phyloP scores from a whole-genome alignment of 164 flowering plant species.

The Umbilicus rupestris region DNA sequence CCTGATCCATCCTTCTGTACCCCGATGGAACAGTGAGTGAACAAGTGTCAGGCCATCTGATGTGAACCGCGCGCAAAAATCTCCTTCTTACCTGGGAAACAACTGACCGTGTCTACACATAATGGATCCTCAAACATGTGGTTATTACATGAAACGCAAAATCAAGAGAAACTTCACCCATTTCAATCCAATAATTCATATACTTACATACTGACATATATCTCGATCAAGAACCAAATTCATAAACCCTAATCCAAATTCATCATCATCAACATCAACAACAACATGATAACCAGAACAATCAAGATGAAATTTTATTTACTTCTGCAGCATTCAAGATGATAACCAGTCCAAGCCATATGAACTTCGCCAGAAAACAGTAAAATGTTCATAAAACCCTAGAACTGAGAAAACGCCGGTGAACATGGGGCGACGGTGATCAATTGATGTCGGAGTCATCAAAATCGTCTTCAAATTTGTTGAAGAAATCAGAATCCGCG shows the following conservation, averaged over 20 bases:
- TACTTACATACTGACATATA: no score
- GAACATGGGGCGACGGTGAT: not conserved
- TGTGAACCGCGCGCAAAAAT: not conserved
- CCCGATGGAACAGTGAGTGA: not conserved
- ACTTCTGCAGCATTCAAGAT: not conserved
- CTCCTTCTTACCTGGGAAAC: not conserved
- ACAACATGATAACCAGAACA: not conserved
- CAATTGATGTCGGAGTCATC: not conserved
- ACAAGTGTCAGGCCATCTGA: not conserved
- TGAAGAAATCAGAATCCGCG: constrained; percentile 4
- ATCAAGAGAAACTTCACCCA: not conserved
- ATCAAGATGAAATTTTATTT: not conserved
- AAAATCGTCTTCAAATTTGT: not conserved
- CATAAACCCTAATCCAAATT: not conserved
- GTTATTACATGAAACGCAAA: not conserved
- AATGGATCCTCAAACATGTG: not conserved
- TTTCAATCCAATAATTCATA: not conserved
- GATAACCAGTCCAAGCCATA: not conserved
- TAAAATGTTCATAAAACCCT: not conserved
- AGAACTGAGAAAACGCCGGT: not conserved
- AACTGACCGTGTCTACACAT: not conserved
- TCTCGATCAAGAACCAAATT: no score
- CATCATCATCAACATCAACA: not conserved
- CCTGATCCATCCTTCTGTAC: not conserved
- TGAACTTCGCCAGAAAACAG: not conserved